Evolutionary conservation across 768 basidiomycete genomes (phyloP).

Genomic region (Hemileccinum impolitum): DNA sequence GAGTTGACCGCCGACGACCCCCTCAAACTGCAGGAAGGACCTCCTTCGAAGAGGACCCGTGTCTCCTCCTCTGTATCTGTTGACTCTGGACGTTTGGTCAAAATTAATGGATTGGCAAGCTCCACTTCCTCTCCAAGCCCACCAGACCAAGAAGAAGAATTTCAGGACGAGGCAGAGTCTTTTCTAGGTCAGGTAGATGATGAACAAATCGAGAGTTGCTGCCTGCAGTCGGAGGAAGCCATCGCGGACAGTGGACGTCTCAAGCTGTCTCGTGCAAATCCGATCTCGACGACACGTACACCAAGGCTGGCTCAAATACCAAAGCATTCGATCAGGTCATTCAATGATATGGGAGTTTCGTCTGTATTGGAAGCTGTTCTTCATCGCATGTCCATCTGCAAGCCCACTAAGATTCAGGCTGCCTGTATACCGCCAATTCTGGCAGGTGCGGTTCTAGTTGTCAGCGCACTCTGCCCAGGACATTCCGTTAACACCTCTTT

Average conservation of each 20-base stretch:
- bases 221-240: not conserved
- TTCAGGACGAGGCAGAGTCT: constrained; percentile 10
- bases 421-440: constrained; percentile 90
- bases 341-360: constrained; percentile 59
- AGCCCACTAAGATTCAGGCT: constrained; percentile 83
- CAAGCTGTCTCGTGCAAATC: constrained; percentile 20
- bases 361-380: constrained; percentile 60
- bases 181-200: constrained; percentile 5
- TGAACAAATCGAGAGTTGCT: not conserved
- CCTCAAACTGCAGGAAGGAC: constrained; percentile 44
- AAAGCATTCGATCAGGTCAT: constrained; percentile 34
- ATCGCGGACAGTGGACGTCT: constrained; percentile 18
- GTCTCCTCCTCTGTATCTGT: constrained; percentile 1
- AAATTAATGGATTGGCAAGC: not conserved
- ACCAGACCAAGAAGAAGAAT: constrained; percentile 15
- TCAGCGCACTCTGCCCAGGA: not conserved
- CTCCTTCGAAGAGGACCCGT: constrained; percentile 35
- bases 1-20: constrained; percentile 45
- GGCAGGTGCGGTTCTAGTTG: constrained; percentile 46
- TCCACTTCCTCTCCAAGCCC: constrained; percentile 6
- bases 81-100: not conserved
- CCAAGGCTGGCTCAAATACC: constrained; percentile 4
- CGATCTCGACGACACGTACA: constrained; percentile 12
- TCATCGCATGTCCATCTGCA: constrained; percentile 76
- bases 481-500: not conserved